A percentile compares a stretch with the other conserved stretches of the same genome.
Evolutionary conservation across 208 protist species (phyloP).

Genomic region (Endotrypanum monterogeii): DNA sequence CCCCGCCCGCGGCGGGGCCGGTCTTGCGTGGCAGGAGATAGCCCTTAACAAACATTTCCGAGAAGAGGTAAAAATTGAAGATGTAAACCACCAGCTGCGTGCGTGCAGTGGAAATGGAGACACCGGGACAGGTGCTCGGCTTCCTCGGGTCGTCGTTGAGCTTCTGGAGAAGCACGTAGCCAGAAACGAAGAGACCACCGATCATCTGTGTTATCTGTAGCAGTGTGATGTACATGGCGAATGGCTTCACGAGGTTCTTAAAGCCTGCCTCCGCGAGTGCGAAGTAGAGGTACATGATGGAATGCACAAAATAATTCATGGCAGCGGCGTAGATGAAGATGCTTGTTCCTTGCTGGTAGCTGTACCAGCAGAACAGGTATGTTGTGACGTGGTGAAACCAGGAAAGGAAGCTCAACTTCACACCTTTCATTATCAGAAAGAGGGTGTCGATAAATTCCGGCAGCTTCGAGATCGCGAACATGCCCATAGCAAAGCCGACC

Average conservation of each 20-base stretch:
- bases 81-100: constrained; percentile 88
- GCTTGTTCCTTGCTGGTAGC: constrained; percentile 55
- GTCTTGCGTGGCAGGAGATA: constrained; percentile 66
- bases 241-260: constrained; percentile 72
- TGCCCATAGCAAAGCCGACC: constrained; percentile 71
- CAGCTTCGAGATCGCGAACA: constrained; percentile 85
- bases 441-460: constrained; percentile 88
- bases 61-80: constrained; percentile 94
- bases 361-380: constrained; percentile 91
- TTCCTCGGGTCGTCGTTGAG: constrained; percentile 8
- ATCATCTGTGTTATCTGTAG: constrained; percentile 95
- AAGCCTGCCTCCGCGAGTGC: constrained; percentile 66
- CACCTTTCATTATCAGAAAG: constrained; percentile 77
- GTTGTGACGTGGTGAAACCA: constrained; percentile 94
- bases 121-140: constrained; percentile 36
- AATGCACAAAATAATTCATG: constrained; percentile 95
- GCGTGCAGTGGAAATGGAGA: constrained; percentile 34
- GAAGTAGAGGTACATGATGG: constrained; percentile 97
- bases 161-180: constrained; percentile 50
- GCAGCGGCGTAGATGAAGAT: constrained; percentile 67
- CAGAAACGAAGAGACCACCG: constrained; percentile 78
- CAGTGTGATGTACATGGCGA: constrained; percentile 87
- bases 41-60: constrained; percentile 87
- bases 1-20: not conserved
- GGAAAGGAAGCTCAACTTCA: constrained; percentile 80